Conservation (phyloP, 805 yeast species). For the Wickerhamiella sergipiensis region DNA sequence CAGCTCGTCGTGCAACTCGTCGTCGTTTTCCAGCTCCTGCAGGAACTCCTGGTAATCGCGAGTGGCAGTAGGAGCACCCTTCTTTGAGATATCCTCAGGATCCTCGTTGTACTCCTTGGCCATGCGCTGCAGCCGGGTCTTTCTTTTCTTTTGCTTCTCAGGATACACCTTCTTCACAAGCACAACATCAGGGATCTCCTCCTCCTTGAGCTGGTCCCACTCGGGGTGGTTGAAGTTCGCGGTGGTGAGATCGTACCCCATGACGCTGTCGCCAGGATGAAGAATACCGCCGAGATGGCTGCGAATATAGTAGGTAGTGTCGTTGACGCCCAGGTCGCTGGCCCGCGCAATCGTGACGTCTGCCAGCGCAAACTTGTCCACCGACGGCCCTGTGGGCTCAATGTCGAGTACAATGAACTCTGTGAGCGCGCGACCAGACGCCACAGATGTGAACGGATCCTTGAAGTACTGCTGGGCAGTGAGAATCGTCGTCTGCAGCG, state of each 20-base stretch:
- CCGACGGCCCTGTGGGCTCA: constrained; percentile 73
- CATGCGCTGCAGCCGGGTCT: constrained; percentile 93
- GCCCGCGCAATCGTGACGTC: constrained; percentile 88
- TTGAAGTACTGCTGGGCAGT: constrained; percentile 68
- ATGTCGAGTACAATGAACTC: constrained; percentile 89
- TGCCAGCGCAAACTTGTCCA: constrained; percentile 70
- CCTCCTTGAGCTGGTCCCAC: constrained; percentile 28
- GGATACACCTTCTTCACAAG: constrained; percentile 82
- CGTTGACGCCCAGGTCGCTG: constrained; percentile 76
- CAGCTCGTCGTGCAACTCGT: constrained; percentile 60
- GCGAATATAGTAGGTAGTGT: constrained; percentile 67
- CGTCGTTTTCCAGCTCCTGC: constrained; percentile 85
- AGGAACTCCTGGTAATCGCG: constrained; percentile 69
- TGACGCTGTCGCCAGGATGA: constrained; percentile 90
- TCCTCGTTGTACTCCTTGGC: constrained; percentile 89
- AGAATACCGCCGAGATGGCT: constrained; percentile 88
- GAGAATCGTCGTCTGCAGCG: constrained; percentile 67
- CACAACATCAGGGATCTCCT: constrained; percentile 55
- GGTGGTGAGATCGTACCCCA: constrained; percentile 80
- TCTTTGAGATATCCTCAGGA: constrained; percentile 70
- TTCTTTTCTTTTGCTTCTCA: constrained; percentile 64
- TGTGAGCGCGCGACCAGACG: constrained; percentile 52
- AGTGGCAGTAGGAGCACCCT: constrained; percentile 33
- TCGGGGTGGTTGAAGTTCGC: constrained; percentile 56
- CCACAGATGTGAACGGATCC: constrained; percentile 59